Conservation (phyloP, 805 yeast species). For the Maudiozyma serrabonitensis region DNA sequence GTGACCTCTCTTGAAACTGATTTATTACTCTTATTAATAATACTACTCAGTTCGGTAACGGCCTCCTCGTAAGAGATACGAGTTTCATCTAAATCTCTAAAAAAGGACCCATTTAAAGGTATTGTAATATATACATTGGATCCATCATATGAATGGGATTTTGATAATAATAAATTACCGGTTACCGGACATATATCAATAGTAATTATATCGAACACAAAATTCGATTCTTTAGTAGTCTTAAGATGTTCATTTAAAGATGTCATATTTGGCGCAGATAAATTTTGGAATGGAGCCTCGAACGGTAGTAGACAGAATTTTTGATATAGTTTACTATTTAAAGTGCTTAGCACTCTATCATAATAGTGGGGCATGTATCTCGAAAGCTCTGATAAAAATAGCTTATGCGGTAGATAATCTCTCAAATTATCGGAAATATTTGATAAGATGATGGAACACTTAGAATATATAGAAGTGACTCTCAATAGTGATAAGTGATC, state of each 20-base stretch:
- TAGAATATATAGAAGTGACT: constrained; percentile 16
- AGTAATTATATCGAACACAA: constrained; percentile 34
- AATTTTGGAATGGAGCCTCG: no score
- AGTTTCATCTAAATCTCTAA: constrained; percentile 36
- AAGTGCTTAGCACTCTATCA: constrained; percentile 13
- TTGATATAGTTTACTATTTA: constrained; percentile 10
- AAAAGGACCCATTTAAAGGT: constrained; percentile 45
- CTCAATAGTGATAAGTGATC: constrained; percentile 12
- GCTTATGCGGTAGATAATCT: constrained; percentile 4
- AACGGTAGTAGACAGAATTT: constrained; percentile 5
- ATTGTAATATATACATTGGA: constrained; percentile 44
- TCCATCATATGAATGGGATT: constrained; percentile 27
- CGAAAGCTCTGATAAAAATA: constrained; percentile 15
- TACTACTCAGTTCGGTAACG: constrained; percentile 35
- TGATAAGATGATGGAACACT: constrained; percentile 14
- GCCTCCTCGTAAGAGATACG: constrained; percentile 38
- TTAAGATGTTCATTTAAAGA: no score
- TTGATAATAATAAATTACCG: constrained; percentile 49
- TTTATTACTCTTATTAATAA: constrained; percentile 52
- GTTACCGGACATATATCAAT: constrained; percentile 50
- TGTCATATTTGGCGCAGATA: no score
- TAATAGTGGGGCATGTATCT: constrained; percentile 16
- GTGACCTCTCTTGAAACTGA: constrained; percentile 51
- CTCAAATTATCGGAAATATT: constrained; percentile 7
- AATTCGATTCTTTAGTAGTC: neutral